A percentile compares a stretch with the other conserved stretches of the same genome.
Conservation (phyloP, 345 rosid species). For the Cardamine occulta region DNA sequence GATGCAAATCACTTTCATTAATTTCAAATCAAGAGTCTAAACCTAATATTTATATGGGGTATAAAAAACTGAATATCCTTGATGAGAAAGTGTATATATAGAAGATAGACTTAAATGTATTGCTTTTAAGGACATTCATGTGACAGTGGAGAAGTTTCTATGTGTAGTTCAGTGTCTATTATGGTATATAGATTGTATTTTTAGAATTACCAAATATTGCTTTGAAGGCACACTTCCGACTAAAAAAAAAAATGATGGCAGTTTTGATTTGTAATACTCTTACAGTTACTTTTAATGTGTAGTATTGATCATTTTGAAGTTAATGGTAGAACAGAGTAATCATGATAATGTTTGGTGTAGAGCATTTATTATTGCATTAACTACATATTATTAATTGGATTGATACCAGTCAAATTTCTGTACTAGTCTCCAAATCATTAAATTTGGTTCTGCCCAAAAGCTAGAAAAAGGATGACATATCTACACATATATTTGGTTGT, state of each 20-base stretch:
- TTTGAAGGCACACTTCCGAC: constrained; percentile 32
- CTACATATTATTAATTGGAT: constrained; percentile 28
- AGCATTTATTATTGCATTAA: constrained; percentile 46
- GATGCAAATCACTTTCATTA: constrained; percentile 14
- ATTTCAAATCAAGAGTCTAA: not conserved
- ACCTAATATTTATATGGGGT: not conserved
- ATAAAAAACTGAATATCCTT: constrained; percentile 17
- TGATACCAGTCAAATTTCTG: constrained; percentile 39
- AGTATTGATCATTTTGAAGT: constrained; percentile 26
- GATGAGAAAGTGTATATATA: not conserved
- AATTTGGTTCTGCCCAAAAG: constrained; percentile 36
- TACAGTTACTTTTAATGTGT: constrained; percentile 18
- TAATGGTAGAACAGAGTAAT: constrained; percentile 40
- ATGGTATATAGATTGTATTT: constrained; percentile 33
- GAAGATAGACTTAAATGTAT: constrained; percentile 20
- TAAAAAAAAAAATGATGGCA: constrained; percentile 8
- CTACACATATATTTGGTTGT: constrained; percentile 9
- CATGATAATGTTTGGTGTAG: constrained; percentile 45
- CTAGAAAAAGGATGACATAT: constrained; percentile 19
- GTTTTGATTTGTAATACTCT: not conserved
- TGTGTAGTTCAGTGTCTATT: constrained; percentile 34
- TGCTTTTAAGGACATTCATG: constrained; percentile 31
- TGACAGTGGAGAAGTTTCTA: constrained; percentile 37
- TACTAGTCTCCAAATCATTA: constrained; percentile 43
- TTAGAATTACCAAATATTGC: constrained; percentile 35